Conservation (phyloP, 352 stramenopile species). For the Phytopythium oedochilum region DNA sequence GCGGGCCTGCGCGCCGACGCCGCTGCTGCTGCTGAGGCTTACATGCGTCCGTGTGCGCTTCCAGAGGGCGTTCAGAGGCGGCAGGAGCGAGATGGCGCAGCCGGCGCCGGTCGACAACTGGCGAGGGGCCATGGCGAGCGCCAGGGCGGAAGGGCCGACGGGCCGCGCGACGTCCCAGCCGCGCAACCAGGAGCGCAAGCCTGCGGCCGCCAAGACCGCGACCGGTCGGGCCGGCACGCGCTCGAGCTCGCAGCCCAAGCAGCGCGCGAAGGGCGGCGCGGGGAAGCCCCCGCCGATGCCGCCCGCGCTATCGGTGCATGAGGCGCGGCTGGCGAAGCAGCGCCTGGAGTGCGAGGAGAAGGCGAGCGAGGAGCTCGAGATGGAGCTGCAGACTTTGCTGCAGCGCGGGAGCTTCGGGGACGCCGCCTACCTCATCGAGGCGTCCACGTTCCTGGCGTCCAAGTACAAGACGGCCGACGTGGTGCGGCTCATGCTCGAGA, state of each 20-base stretch:
- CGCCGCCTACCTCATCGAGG: slow-evolving; percentile 66
- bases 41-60: neutral
- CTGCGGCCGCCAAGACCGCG: neutral
- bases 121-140: slow-evolving; percentile 15
- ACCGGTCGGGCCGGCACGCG: slow-evolving; percentile 9
- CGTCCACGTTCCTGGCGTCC: slow-evolving; percentile 29
- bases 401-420: slow-evolving; percentile 40
- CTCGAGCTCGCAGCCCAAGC: slow-evolving; percentile 52
- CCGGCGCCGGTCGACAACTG: slow-evolving; percentile 23
- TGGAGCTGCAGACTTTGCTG: slow-evolving; percentile 51
- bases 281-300: slow-evolving; percentile 10
- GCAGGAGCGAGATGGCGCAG: slow-evolving; percentile 18
- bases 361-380: slow-evolving; percentile 43
- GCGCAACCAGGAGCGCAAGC: slow-evolving; percentile 6
- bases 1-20: no score
- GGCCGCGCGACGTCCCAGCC: slow-evolving; percentile 3
- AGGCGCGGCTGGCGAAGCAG: slow-evolving; percentile 30
- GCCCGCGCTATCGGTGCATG: slow-evolving; percentile 10
- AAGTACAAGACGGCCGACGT: slow-evolving; percentile 83
- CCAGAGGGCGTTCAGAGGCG: neutral
- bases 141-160: neutral
- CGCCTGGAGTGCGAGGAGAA: slow-evolving; percentile 25
- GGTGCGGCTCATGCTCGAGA: slow-evolving; percentile 70
- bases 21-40: neutral
- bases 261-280: slow-evolving; percentile 22